Evolutionary conservation across 441 rosid genomes (phyloP).

Genomic region (Gossypium gossypioides): DNA sequence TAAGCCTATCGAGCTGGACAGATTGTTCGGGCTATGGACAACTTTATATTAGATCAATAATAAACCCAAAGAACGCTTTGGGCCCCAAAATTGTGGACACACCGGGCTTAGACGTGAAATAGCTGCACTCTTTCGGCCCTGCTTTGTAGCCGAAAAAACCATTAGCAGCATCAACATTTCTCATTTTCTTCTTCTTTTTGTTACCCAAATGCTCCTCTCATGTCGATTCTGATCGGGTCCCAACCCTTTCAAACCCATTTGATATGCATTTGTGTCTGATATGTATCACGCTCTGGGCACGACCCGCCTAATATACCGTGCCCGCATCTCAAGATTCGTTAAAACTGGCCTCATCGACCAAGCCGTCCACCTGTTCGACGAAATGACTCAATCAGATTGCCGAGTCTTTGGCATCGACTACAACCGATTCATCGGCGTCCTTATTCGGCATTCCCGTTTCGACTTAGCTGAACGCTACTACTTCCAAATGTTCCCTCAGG

Average conservation of each 20-base stretch:
- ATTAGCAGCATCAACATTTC: neutral
- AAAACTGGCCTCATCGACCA: slow-evolving; percentile 23
- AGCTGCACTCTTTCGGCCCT: neutral
- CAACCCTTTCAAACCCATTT: slow-evolving; percentile 9
- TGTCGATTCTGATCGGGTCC: neutral
- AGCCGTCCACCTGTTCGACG: slow-evolving; percentile 54
- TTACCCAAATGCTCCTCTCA: neutral
- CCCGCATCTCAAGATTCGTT: slow-evolving; percentile 49
- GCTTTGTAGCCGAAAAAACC: neutral
- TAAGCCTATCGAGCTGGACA: too few relatives aligned
- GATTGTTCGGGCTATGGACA: too few relatives aligned
- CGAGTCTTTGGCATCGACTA: slow-evolving; percentile 66
- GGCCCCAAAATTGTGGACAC: neutral
- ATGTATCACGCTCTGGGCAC: slow-evolving; percentile 82
- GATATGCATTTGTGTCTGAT: slow-evolving; percentile 60
- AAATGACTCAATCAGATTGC: slow-evolving; percentile 68
- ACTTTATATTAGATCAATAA: neutral
- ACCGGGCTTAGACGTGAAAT: neutral
- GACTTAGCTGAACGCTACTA: slow-evolving; percentile 60
- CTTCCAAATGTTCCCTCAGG: slow-evolving; percentile 47
- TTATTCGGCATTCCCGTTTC: slow-evolving; percentile 49
- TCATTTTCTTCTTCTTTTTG: neutral
- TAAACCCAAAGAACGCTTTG: neutral
- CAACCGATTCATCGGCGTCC: slow-evolving; percentile 76
- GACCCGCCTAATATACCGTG: slow-evolving; percentile 71